These are phyloP conservation scores for Pholiota conissans DNA, from an alignment of 768 basidiomycete species.

Conservation along the genomic window DNA sequence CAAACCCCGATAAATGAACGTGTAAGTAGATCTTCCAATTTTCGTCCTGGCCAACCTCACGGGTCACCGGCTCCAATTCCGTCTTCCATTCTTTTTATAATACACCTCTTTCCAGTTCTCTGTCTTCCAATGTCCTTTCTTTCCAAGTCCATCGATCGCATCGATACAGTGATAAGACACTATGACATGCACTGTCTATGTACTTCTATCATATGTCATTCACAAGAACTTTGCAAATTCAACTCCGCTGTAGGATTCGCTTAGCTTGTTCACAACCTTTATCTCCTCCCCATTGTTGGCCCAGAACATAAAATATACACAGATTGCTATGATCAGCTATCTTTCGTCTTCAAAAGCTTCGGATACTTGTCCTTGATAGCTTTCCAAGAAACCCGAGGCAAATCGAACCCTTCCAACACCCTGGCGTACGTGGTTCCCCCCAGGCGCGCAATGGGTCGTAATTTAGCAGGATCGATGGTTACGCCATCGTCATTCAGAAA, in stretches of 20 bases:
- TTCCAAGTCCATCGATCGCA: constrained; percentile 7
- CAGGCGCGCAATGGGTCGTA: constrained; percentile 51
- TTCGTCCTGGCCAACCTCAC: background rate
- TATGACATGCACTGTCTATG: background rate
- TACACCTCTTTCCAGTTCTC: background rate
- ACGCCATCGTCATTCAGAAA: constrained; percentile 42
- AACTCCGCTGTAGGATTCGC: background rate
- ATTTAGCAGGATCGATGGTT: constrained; percentile 45
- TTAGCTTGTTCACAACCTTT: background rate
- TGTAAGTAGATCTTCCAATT: background rate
- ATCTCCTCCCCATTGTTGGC: background rate
- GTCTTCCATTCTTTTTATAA: background rate
- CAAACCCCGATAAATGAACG: constrained; percentile 7
- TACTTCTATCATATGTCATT: background rate
- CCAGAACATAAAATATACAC: background rate
- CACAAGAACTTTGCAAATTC: background rate
- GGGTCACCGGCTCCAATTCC: constrained; percentile 1
- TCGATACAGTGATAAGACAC: constrained; percentile 8
- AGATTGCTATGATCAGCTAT: background rate
- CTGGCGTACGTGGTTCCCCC: constrained; percentile 55
- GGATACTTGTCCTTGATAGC: constrained; percentile 25
- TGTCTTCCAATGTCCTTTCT: background rate
- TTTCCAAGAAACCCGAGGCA: constrained; percentile 42
- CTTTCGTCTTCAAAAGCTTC: constrained; percentile 15
- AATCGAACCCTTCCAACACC: constrained; percentile 46